Evolutionary conservation across 345 rosid genomes (phyloP).

Genomic region (Sonneratia alba): DNA sequence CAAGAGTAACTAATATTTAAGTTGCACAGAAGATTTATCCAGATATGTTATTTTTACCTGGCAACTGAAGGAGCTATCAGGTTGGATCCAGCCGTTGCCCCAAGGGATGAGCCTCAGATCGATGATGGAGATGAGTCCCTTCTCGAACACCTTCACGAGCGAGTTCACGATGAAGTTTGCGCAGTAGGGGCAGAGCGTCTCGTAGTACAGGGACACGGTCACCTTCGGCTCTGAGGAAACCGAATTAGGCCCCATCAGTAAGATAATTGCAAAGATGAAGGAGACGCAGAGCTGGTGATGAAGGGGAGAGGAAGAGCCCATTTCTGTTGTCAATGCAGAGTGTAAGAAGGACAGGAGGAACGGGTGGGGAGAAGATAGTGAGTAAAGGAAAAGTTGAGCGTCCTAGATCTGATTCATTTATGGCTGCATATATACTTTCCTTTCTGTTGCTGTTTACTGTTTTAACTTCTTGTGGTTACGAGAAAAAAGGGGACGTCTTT

Average conservation of each 20-base stretch:
- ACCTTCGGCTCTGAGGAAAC: constrained; percentile 23
- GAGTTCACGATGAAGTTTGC: constrained; percentile 67
- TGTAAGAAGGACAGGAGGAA: not conserved
- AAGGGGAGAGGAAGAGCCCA: not conserved
- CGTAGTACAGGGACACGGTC: constrained; percentile 59
- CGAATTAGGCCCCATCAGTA: not conserved
- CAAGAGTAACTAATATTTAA: not conserved
- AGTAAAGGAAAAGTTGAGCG: not conserved
- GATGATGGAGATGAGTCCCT: constrained; percentile 49
- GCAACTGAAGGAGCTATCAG: constrained; percentile 41
- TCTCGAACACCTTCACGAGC: constrained; percentile 45
- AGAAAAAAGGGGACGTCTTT: not conserved
- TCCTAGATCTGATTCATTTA: not conserved
- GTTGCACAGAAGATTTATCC: not conserved
- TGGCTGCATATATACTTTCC: not conserved
- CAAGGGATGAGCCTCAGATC: constrained; percentile 68
- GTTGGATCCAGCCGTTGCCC: constrained; percentile 53
- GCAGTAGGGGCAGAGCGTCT: constrained; percentile 62
- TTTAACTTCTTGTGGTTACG: not conserved
- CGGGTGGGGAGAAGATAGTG: not conserved
- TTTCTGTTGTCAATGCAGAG: not conserved
- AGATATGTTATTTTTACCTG: constrained; percentile 34
- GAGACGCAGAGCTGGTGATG: not conserved
- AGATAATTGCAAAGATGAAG: not conserved
- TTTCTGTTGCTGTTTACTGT: not conserved